Evolutionary conservation across 2,329 filamentous ascomycete species (phyloP).

Genomic region (Fusarium tricinctum): DNA sequence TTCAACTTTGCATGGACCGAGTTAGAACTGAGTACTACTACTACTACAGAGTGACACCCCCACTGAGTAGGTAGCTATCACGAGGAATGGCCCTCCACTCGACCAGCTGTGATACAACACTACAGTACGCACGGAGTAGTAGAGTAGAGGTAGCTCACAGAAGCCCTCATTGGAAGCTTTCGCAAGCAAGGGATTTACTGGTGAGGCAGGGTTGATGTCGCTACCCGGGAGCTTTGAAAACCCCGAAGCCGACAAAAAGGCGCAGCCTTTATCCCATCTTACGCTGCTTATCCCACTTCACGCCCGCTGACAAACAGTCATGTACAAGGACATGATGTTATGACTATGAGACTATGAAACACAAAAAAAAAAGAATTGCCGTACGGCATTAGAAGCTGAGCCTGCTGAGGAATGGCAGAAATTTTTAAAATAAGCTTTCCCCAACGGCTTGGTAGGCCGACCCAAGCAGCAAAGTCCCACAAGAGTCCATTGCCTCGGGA

Average conservation of each 20-base stretch:
- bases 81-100: slow-evolving; percentile 13
- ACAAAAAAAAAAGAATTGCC: neutral
- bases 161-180: slow-evolving; percentile 8
- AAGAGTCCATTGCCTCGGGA: slow-evolving; percentile 28
- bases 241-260: slow-evolving; percentile 12
- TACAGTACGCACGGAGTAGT: neutral
- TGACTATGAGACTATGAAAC: slow-evolving; percentile 5
- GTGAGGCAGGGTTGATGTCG: slow-evolving; percentile 15
- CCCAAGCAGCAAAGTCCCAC: slow-evolving; percentile 12
- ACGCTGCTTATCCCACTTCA: neutral
- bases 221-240: slow-evolving; percentile 10
- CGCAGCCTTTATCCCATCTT: neutral
- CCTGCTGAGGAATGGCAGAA: neutral
- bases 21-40: neutral
- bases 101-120: slow-evolving; percentile 9
- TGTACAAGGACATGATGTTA: neutral
- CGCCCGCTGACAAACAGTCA: neutral
- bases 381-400: neutral
- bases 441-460: slow-evolving; percentile 22
- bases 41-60: slow-evolving; percentile 14
- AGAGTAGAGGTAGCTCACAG: neutral
- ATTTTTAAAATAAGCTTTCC: slow-evolving; percentile 32
- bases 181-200: neutral
- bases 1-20: slow-evolving; percentile 11
- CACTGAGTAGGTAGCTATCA: slow-evolving; percentile 24